phyloP scores from a whole-genome alignment of 1,284 basidiomycete genomes.

The Puccinia polysora region DNA sequence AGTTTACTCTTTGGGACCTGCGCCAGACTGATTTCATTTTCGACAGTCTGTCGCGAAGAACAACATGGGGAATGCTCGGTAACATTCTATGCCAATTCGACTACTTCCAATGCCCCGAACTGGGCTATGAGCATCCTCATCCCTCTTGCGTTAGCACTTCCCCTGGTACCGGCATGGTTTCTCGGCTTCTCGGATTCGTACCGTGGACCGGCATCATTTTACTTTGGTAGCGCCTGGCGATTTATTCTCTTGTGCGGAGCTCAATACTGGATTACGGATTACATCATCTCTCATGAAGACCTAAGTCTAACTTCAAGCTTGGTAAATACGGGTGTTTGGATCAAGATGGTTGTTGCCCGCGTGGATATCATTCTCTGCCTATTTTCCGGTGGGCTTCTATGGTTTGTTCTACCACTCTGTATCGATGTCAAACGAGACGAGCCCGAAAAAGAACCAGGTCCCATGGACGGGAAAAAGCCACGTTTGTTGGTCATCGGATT shows the following conservation, averaged over 20 bases:
- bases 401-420: slow-evolving; percentile 68
- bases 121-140: slow-evolving; percentile 61
- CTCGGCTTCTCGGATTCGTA: slow-evolving; percentile 69
- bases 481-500: slow-evolving; percentile 74
- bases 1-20: slow-evolving; percentile 65
- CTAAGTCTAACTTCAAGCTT: slow-evolving; percentile 43
- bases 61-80: slow-evolving; percentile 79
- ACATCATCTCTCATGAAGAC: slow-evolving; percentile 51
- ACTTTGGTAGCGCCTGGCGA: slow-evolving; percentile 62
- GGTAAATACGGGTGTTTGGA: slow-evolving; percentile 50
- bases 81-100: slow-evolving; percentile 75
- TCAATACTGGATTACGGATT: slow-evolving; percentile 73
- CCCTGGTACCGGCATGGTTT: slow-evolving; percentile 61
- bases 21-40: slow-evolving; percentile 67
- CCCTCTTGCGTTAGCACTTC: slow-evolving; percentile 61
- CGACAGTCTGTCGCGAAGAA: slow-evolving; percentile 88
- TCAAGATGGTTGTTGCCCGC: slow-evolving; percentile 64
- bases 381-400: slow-evolving; percentile 62
- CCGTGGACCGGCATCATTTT: slow-evolving; percentile 64
- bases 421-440: slow-evolving; percentile 60
- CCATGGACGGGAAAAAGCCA: slow-evolving; percentile 50
- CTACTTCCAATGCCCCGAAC: slow-evolving; percentile 63
- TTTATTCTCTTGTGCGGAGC: slow-evolving; percentile 62
- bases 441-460: slow-evolving; percentile 47
- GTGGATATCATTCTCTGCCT: slow-evolving; percentile 59